Evolutionary conservation across 257 asterid genomes (phyloP), one percentile per base, ranked within the genome.

Genomic region (Solanum ossicruentum): DNA sequence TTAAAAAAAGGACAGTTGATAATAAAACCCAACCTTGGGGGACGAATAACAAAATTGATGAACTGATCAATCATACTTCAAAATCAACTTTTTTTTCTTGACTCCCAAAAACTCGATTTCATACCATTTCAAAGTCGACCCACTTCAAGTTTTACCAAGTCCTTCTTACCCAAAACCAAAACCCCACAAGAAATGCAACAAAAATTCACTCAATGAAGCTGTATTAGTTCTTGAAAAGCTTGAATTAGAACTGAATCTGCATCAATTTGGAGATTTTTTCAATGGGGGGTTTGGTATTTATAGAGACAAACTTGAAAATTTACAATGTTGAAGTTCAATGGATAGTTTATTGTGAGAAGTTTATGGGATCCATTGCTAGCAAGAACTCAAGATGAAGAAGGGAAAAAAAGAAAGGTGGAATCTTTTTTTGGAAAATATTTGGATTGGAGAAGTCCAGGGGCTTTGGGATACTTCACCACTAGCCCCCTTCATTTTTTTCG

Each of bases 41-140:
- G 99, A 88, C 99, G 95, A 87, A 97, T 95, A 86, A 97, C 99
- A 73, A 97, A 97, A 87, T 94, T 95, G 89, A 97, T 93, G 85
- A 97, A 97, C 85, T 95, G 99, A 70, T 97, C 99, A 84, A 97
- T 97, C 99, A 97, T 97, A 88, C 86, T 86, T 88, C 88, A 45
- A 51, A 51, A 49, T 26, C n/a, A 77, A 77, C 8, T 77, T 10
- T 36, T 36, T 32, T 70, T 41, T 70, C 45, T 17, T 10, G 9
- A 69, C 26, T 16, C 15, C 52, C 70, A 23, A 36, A 58, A 69
- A 69, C 78, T 69, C 8, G 16, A 69, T 20, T 71, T 20, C 32
- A 3, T 5, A 71, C 55, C 80, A 71, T 71, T 71, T 11, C 80
- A 71, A 43, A 43, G 36, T 41, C 56, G 32, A 71, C 80, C 80